These are phyloP conservation scores for Stephania japonica DNA, from an alignment of 164 flowering plant species.

Conservation along the genomic window DNA sequence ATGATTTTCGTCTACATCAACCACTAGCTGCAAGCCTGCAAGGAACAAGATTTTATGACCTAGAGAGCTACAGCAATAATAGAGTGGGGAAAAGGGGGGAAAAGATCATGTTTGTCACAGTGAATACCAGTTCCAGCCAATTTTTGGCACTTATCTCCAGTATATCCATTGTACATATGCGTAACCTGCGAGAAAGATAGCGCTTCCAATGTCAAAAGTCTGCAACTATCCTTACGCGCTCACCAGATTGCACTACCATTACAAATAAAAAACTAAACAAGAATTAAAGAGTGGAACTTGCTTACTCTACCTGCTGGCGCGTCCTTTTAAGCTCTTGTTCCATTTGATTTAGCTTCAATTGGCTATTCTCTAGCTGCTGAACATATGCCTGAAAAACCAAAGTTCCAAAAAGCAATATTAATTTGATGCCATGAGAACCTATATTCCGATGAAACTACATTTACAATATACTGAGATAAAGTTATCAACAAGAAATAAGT, in stretches of 20 bases:
- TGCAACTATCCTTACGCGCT: neutral
- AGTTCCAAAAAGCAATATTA: neutral
- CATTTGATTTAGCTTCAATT: constrained; percentile 58
- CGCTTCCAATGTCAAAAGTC: neutral
- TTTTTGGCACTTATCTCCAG: constrained; percentile 43
- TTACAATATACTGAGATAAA: neutral
- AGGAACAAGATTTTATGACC: neutral
- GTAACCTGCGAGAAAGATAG: constrained; percentile 50
- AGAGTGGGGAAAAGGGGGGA: neutral
- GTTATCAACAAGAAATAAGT: neutral
- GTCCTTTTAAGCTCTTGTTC: constrained; percentile 80
- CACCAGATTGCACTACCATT: neutral
- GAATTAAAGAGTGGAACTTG: neutral
- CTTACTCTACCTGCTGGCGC: constrained; percentile 58
- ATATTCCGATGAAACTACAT: neutral
- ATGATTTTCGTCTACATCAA: neutral
- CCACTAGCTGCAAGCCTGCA: neutral
- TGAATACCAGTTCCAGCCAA: constrained; percentile 51
- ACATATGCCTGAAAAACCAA: constrained; percentile 64
- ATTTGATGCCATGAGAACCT: neutral
- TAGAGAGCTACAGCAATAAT: neutral
- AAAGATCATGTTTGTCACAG: neutral
- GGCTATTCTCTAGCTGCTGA: constrained; percentile 78
- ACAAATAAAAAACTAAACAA: neutral
- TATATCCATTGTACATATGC: constrained; percentile 39